Conservation (phyloP, 768 basidiomycete genomes). For the Gymnopilus dilepis region DNA sequence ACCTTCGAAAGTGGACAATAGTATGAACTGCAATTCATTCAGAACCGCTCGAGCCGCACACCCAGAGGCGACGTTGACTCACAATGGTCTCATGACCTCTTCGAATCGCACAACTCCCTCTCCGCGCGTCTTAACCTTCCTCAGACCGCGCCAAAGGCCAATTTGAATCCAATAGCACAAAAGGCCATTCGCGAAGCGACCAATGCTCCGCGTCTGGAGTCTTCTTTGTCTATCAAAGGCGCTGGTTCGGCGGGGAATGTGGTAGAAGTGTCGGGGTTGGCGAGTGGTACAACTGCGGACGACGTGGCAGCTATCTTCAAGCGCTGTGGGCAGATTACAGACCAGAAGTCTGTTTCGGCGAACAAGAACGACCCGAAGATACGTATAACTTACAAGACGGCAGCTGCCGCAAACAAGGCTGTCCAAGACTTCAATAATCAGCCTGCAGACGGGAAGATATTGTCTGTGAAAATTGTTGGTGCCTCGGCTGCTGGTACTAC, state of each 20-base stretch:
- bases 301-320: slow-evolving; percentile 89
- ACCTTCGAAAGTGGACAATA: slow-evolving; percentile 25
- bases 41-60: slow-evolving; percentile 56
- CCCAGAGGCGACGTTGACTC: slow-evolving; percentile 72
- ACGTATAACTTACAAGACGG: slow-evolving; percentile 73
- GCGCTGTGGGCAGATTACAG: slow-evolving; percentile 71
- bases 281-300: slow-evolving; percentile 77
- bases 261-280: slow-evolving; percentile 76
- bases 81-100: slow-evolving; percentile 77
- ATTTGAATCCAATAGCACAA: slow-evolving; percentile 54
- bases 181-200: slow-evolving; percentile 71
- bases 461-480: slow-evolving; percentile 70
- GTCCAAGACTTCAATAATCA: slow-evolving; percentile 80
- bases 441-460: slow-evolving; percentile 79
- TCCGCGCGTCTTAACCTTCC: slow-evolving; percentile 58
- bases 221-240: slow-evolving; percentile 68
- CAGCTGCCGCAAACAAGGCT: slow-evolving; percentile 65
- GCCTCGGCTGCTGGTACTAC: slow-evolving; percentile 52
- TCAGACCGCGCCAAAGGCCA: slow-evolving; percentile 55
- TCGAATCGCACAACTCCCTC: slow-evolving; percentile 63
- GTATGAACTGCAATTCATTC: slow-evolving; percentile 31
- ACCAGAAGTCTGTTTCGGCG: slow-evolving; percentile 43
- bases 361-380: slow-evolving; percentile 55
- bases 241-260: slow-evolving; percentile 68
- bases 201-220: slow-evolving; percentile 31